Conservation (phyloP, 2,329 filamentous ascomycete genomes). For the Exophiala phaeomuriformis region DNA sequence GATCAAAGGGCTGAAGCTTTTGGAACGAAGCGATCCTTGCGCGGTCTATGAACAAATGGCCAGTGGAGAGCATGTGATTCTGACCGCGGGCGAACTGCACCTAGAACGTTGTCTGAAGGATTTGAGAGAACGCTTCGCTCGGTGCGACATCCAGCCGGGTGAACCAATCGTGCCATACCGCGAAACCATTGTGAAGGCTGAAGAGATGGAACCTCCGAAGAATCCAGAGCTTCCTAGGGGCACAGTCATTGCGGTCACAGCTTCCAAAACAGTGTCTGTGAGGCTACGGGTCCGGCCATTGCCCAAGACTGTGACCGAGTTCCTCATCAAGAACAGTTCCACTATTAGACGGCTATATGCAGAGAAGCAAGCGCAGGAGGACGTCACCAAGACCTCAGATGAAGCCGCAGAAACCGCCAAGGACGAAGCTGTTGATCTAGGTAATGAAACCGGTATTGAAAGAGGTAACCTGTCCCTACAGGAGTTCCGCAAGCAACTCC, state of each 20-base stretch:
- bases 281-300: constrained; percentile 71
- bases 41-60: constrained; percentile 90
- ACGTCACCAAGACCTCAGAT: constrained; percentile 33
- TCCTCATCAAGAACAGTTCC: constrained; percentile 69
- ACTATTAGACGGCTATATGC: constrained; percentile 74
- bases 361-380: constrained; percentile 52
- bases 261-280: constrained; percentile 78
- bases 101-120: constrained; percentile 91
- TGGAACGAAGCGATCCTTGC: constrained; percentile 92
- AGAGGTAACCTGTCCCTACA: constrained; percentile 59
- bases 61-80: constrained; percentile 87
- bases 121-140: constrained; percentile 82
- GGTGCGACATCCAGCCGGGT: constrained; percentile 88
- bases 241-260: constrained; percentile 64
- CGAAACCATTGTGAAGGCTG: constrained; percentile 77
- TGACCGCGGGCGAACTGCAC: constrained; percentile 91
- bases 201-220: constrained; percentile 85
- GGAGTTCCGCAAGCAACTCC: constrained; percentile 70
- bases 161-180: constrained; percentile 92
- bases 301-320: constrained; percentile 70
- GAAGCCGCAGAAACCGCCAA: constrained; percentile 35
- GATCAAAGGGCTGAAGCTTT: constrained; percentile 75
- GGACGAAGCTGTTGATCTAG: constrained; percentile 37
- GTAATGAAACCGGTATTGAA: constrained; percentile 48
- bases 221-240: constrained; percentile 83